A percentile compares a stretch with the other conserved stretches of the same genome.
Conservation (phyloP, 345 rosid genomes). For the Angophora floribunda region DNA sequence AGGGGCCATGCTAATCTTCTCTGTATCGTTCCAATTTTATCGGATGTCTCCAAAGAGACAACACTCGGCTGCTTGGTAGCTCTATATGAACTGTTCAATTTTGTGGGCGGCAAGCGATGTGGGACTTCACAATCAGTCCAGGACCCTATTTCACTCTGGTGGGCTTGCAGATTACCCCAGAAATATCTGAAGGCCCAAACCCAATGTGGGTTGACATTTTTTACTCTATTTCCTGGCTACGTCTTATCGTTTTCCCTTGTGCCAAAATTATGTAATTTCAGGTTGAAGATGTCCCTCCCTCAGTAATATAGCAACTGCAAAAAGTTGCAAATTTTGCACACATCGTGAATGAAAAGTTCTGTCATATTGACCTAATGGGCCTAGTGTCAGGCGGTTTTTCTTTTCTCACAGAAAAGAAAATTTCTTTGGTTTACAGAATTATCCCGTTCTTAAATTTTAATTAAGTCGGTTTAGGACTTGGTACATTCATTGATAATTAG, state of each 20-base stretch:
- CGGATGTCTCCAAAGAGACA: background rate
- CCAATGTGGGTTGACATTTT: background rate
- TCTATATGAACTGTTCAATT: background rate
- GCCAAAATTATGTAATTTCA: background rate
- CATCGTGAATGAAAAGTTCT: background rate
- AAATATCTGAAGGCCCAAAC: background rate
- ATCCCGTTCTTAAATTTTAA: background rate
- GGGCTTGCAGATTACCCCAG: background rate
- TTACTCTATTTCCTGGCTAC: background rate
- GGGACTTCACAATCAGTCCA: background rate
- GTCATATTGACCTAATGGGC: background rate
- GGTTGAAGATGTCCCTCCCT: background rate
- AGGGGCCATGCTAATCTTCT: background rate
- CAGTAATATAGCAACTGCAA: background rate
- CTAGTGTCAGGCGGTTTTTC: background rate
- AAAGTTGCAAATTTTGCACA: background rate
- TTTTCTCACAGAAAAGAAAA: background rate
- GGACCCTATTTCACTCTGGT: background rate
- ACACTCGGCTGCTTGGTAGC: rapidly evolving
- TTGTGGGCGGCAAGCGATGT: background rate
- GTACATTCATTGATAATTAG: background rate
- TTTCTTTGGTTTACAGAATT: background rate
- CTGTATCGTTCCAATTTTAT: background rate
- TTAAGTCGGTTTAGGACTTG: background rate
- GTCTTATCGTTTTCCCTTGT: background rate